Conservation (phyloP, 75 land plant species). For the Pseudotsuga menziesii region DNA sequence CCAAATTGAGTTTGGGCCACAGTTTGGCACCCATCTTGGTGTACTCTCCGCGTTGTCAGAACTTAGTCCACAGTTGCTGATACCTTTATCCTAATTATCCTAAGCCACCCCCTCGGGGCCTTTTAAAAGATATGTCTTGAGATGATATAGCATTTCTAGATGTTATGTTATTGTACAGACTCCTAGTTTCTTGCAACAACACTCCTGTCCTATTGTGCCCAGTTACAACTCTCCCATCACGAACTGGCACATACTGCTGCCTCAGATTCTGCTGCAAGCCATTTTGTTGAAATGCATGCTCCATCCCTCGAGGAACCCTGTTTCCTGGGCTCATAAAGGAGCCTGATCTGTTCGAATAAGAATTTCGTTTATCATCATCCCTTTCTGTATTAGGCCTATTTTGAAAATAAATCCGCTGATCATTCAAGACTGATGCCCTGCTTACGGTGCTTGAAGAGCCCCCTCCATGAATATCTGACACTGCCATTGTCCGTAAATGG, state of each 20-base stretch:
- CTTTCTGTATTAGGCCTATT: not conserved
- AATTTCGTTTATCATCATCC: not conserved
- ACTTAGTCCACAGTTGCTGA: too few relatives aligned
- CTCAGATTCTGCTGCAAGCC: not conserved
- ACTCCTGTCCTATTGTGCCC: not conserved
- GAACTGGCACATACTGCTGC: conserved; percentile 11
- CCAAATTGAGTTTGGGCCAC: too few relatives aligned
- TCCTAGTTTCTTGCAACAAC: too few relatives aligned
- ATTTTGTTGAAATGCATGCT: not conserved
- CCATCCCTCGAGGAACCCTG: not conserved
- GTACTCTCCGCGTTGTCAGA: too few relatives aligned
- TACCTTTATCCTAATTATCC: too few relatives aligned
- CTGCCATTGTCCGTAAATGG: conserved; percentile 4
- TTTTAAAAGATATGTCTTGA: too few relatives aligned
- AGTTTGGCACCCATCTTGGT: too few relatives aligned
- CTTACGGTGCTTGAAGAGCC: not conserved
- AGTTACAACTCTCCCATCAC: conserved; percentile 5
- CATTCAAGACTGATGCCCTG: not conserved
- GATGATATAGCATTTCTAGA: too few relatives aligned
- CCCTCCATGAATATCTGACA: not conserved
- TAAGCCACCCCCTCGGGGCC: too few relatives aligned
- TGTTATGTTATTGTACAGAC: too few relatives aligned
- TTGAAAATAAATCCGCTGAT: not conserved
- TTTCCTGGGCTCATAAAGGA: conserved; percentile 10
- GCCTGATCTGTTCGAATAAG: not conserved